phyloP scores from a whole-genome alignment of 805 yeast species.

The Candida methanosorbosa region DNA sequence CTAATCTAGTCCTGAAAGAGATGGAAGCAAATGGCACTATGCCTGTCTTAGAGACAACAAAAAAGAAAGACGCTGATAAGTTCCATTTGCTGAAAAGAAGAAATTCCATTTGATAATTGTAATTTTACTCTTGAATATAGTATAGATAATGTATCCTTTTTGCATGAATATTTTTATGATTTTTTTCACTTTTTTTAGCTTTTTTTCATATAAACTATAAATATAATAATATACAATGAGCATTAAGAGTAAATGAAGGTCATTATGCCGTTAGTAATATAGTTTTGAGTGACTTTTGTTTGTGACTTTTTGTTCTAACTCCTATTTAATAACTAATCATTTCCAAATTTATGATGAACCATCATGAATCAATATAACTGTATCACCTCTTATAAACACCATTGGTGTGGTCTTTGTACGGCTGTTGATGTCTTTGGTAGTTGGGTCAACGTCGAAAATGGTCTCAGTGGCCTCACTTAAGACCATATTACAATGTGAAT shows the following conservation, averaged over 20 bases:
- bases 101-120: conserved; percentile 54
- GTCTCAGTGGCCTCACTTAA: conserved; percentile 89
- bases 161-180: neutral
- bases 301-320: no score
- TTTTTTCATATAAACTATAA: neutral
- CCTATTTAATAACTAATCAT: no score
- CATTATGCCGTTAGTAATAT: no score
- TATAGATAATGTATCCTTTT: neutral
- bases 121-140: no score
- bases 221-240: neutral
- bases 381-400: conserved; percentile 97
- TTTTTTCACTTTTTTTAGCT: neutral
- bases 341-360: neutral
- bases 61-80: conserved; percentile 20
- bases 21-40: conserved; percentile 45
- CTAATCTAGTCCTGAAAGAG: conserved; percentile 44
- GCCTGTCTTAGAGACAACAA: conserved; percentile 52
- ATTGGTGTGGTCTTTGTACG: conserved; percentile 62
- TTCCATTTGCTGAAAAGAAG: conserved; percentile 38
- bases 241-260: neutral
- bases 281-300: no score
- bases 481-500: conserved; percentile 93
- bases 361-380: conserved; percentile 69
- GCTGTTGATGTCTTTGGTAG: conserved; percentile 33
- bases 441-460: conserved; percentile 49